Evolutionary conservation across 2,329 filamentous ascomycete species (phyloP).

Genomic region (Chaetomium strumarium): DNA sequence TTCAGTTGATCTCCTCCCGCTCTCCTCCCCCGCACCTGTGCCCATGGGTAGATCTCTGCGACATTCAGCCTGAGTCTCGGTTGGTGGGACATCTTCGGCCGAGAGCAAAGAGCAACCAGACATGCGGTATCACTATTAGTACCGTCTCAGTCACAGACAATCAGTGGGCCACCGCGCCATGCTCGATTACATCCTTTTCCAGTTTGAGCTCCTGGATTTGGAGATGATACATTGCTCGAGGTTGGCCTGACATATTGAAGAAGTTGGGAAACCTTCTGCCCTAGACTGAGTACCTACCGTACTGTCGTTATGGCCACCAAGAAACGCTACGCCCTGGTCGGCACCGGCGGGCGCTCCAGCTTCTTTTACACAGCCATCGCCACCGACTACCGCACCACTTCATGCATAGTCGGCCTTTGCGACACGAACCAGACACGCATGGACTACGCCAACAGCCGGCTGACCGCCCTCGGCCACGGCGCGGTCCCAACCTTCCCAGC

Average conservation of each 20-base stretch:
- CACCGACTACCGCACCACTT: conserved; percentile 44
- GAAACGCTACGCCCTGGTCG: conserved; percentile 51
- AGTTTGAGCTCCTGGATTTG: no score
- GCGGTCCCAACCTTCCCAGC: conserved; percentile 50
- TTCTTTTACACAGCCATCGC: conserved; percentile 57
- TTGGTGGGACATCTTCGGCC: conserved; percentile 14
- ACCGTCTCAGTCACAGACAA: no score
- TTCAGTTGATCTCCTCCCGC: no score
- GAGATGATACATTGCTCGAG: no score
- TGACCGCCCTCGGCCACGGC: conserved; percentile 41
- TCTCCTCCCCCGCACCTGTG: no score
- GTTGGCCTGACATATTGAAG: background rate
- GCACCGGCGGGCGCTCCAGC: conserved; percentile 52
- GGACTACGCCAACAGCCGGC: conserved; percentile 47
- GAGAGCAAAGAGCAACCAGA: conserved; percentile 6
- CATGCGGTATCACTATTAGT: no score
- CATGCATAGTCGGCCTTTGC: conserved; percentile 50
- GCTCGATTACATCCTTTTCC: no score
- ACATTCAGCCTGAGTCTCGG: conserved; percentile 14
- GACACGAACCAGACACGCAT: conserved; percentile 57
- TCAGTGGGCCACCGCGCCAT: no score
- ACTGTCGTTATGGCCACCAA: conserved; percentile 13
- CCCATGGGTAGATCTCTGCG: background rate
- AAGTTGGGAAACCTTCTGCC: no score
- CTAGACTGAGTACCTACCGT: no score